Conservation (phyloP, 768 basidiomycete species). For the Tricholoma matsutake region DNA sequence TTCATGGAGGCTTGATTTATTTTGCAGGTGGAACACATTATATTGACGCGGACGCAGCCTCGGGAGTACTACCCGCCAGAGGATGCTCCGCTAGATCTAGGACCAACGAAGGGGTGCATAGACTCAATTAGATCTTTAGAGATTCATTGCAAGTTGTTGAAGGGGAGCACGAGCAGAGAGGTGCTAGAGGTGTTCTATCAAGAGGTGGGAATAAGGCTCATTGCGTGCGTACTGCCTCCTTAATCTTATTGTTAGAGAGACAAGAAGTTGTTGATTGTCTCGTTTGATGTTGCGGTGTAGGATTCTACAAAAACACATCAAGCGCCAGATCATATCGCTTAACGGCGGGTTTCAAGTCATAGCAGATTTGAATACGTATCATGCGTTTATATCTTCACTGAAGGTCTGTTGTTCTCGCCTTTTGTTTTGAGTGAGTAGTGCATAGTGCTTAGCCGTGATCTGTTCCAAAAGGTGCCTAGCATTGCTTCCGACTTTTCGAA, state of each 20-base stretch:
- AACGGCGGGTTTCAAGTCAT: conserved; percentile 95
- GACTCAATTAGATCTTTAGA: conserved; percentile 89
- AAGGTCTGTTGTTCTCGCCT: conserved; percentile 47
- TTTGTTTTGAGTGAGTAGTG: background rate
- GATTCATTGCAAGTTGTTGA: conserved; percentile 86
- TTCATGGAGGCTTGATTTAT: background rate
- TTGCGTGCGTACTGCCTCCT: conserved; percentile 51
- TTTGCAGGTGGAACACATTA: conserved; percentile 88
- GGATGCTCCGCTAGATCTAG: conserved; percentile 73
- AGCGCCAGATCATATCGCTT: conserved; percentile 94
- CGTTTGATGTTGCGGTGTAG: conserved; percentile 35
- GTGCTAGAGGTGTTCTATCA: conserved; percentile 98
- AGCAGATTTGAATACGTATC: conserved; percentile 92
- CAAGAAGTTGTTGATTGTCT: background rate
- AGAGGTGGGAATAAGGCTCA: conserved; percentile 89
- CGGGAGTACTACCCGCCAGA: conserved; percentile 91
- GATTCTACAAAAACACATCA: conserved; percentile 94
- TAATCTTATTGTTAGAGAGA: background rate
- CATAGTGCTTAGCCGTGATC: background rate
- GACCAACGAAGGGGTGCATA: conserved; percentile 82
- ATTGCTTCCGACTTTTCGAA: conserved; percentile 89
- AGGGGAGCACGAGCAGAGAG: conserved; percentile 93
- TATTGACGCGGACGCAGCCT: conserved; percentile 75
- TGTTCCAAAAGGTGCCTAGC: conserved; percentile 55
- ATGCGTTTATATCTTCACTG: conserved; percentile 82